Base-by-base conservation (phyloP, 108 stramenopile genomes). In the Conticribra weissflogii region DNA sequence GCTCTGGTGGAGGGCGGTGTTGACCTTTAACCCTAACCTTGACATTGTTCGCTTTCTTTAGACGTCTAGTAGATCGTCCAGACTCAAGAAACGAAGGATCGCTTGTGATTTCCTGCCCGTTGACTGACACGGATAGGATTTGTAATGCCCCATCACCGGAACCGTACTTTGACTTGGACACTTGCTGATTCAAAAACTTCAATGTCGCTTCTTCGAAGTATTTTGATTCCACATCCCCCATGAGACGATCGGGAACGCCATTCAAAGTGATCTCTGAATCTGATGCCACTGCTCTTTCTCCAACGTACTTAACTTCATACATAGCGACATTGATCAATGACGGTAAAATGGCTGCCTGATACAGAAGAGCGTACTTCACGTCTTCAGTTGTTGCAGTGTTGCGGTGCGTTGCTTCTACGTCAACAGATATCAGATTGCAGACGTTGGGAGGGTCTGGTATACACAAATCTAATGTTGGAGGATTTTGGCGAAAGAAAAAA, bases 221-320 rank as follows among this genome's bases (percentile, higher is more conserved):
- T 33, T 61, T 50, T 52, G 66, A 45, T 54, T 76, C 74, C 29
- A 3, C 54, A n/a, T 47, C 59, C n/a, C 66, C 66, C 74, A 76
- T 76, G 45, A 66, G 64, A 4, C 74, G 44, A 23, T 25, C 66
- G 22, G 74, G 74, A 46, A 76, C 74, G 24, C 74, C 74, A 29
- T 19, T 62, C 4, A 76, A 28, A 29, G 66, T 67, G 22, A 76
- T 66, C 41, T 67, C 74, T 28, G 66, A 67, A 5, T 8, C 48
- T 7, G 74, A 67, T 28, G 60, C 59, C n/a, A 76, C 60, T 22
- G 74, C 66, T 23, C 49, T 56, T 28, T 62, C 32, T 19, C 74
- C 74, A 3, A 76, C 58, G 29, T 76, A 76, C 21, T 67, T 54
- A 51, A 76, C 52, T 36, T 66, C 61, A 30, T 76, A 76, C 0